Conservation (phyloP, 1,284 basidiomycete genomes). For the Leccinum pachyderme region DNA sequence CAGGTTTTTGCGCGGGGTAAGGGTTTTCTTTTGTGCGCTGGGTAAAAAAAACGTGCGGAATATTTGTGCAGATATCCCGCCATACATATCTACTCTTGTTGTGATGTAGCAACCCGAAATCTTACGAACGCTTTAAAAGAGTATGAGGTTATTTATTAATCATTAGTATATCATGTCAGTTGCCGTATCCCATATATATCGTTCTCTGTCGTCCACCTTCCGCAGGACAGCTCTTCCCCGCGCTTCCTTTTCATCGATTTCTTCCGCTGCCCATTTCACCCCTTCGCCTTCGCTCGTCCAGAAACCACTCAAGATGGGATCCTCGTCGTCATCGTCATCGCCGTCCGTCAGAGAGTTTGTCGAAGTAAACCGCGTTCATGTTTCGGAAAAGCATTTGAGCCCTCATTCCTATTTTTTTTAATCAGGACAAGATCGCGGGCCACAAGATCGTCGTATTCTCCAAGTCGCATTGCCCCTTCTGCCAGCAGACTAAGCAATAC, state of each 20-base stretch:
- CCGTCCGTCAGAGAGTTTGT: slow-evolving; percentile 42
- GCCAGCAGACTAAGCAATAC: slow-evolving; percentile 56
- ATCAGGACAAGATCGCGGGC: slow-evolving; percentile 49
- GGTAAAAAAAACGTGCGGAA: too few relatives aligned
- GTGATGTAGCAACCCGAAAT: background rate
- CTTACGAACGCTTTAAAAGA: background rate
- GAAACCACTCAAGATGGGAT: slow-evolving; percentile 14
- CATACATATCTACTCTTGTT: too few relatives aligned
- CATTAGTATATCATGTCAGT: slow-evolving; percentile 1
- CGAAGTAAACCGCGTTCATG: slow-evolving; percentile 32
- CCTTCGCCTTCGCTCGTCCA: slow-evolving; percentile 5
- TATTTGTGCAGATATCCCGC: too few relatives aligned
- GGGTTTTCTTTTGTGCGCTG: too few relatives aligned
- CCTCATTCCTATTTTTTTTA: background rate
- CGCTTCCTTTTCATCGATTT: slow-evolving; percentile 1
- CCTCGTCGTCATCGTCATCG: background rate
- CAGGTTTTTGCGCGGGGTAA: too few relatives aligned
- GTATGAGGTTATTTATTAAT: background rate
- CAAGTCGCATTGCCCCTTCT: slow-evolving; percentile 65
- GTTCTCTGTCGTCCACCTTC: slow-evolving; percentile 14
- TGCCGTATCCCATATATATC: slow-evolving; percentile 26
- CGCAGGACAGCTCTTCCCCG: slow-evolving; percentile 2
- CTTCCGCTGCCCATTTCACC: background rate
- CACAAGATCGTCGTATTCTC: slow-evolving; percentile 71
- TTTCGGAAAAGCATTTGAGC: background rate